Percentiles rank a stretch among this genome's conserved stretches.
Evolutionary conservation across 2,329 filamentous ascomycete genomes (phyloP).

Genomic region (Talaromyces piceae): DNA sequence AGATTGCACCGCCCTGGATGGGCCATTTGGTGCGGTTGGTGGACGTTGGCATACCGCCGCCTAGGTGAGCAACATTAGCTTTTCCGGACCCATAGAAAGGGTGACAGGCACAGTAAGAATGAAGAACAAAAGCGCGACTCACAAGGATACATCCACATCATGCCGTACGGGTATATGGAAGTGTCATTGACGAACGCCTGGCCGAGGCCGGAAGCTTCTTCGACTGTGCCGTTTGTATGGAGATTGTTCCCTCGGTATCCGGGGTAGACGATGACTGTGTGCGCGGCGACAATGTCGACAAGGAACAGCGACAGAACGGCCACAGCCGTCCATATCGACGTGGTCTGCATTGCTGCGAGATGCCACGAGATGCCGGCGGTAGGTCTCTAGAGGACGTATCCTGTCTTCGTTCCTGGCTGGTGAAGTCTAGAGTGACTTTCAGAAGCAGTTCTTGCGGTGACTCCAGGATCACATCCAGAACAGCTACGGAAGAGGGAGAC

Average conservation of each 20-base stretch:
- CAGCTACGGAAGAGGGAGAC: neutral
- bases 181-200: slow-evolving; percentile 41
- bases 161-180: slow-evolving; percentile 66
- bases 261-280: slow-evolving; percentile 79
- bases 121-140: slow-evolving; percentile 33
- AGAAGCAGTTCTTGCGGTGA: neutral
- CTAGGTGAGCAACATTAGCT: slow-evolving; percentile 44
- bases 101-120: neutral
- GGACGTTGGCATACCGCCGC: slow-evolving; percentile 71
- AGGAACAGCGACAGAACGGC: slow-evolving; percentile 15
- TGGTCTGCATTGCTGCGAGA: slow-evolving; percentile 4
- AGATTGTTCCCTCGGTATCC: slow-evolving; percentile 84
- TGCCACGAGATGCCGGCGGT: neutral
- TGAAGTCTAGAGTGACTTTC: neutral
- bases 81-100: neutral
- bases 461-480: neutral
- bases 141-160: slow-evolving; percentile 97
- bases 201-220: slow-evolving; percentile 39
- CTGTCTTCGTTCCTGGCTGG: neutral
- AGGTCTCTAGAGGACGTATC: neutral
- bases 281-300: slow-evolving; percentile 40
- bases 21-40: slow-evolving; percentile 91
- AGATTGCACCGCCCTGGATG: slow-evolving; percentile 73
- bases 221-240: slow-evolving; percentile 59
- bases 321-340: slow-evolving; percentile 10